Base-by-base conservation (phyloP, 2,329 filamentous ascomycete species). In the Penicillium sp. region DNA sequence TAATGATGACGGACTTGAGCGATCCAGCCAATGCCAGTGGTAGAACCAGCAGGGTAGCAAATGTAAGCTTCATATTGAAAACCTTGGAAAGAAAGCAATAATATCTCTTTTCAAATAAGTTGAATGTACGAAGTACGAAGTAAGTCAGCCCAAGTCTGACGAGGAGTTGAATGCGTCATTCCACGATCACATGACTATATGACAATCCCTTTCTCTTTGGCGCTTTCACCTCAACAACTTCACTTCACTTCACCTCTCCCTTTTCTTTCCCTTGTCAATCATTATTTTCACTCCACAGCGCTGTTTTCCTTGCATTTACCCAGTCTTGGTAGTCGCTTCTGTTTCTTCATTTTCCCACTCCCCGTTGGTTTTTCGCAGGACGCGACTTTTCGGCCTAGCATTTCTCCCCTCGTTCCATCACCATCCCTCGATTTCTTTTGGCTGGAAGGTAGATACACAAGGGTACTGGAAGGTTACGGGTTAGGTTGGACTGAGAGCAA, bases 1-100 rank as follows among this genome's bases (percentile, higher is more conserved):
- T 90, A 67, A 97, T 81, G 65, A 97, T 86, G 61, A 95, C 85
- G 35, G 85, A 84, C 74, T 90, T 90, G 69, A 86, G 82, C 1
- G 78, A 74, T 48, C 62, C 78, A 55, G 88, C 87, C 66, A 89
- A 81, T 59, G 84, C 85, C 58, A 85, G 72, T 31, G 81, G 80
- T 60, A 85, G 79, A 50, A 88, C 77, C 52, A 86, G 75, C 40
- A 85, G 73, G 16, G 32, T 13, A 52, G 84, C 70, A 64, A 88
- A 67, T 58, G 82, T 72, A 65, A 87, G 76, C 76, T 83, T 89
- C 90, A 93, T 94, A 24, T 26, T 50, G 40, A 29, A 29, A 29
- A 26, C 2, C 24, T 26, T 26, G 24, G 24, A 26, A n/a, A 44
- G 13, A n/a, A 32, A 11, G 13, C 2, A 31, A 32, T 24, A 50